Evolutionary conservation across 306 rosid genomes (phyloP).

Genomic region (Rosa chinensis): DNA sequence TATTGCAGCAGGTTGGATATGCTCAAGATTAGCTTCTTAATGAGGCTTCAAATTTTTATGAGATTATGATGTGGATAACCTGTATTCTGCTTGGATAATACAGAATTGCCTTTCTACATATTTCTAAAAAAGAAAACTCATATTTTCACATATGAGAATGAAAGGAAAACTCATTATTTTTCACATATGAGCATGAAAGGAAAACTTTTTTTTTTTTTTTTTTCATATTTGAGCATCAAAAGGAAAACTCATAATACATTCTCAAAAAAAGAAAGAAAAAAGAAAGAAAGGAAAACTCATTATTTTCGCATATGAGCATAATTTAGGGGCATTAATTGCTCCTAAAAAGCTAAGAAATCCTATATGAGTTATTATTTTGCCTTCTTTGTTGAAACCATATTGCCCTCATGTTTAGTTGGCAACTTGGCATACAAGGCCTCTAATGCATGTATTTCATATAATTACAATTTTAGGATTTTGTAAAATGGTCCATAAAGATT

Average conservation of each 20-base stretch:
- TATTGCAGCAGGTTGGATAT: neutral
- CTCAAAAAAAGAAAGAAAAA: no score
- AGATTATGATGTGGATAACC: neutral
- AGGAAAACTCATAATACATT: no score
- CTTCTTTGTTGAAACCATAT: neutral
- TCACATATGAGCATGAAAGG: neutral
- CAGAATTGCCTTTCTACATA: neutral
- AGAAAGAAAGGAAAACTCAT: no score
- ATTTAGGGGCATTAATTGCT: neutral
- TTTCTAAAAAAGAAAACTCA: neutral
- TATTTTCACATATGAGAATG: neutral
- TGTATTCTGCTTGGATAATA: neutral
- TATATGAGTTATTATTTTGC: neutral
- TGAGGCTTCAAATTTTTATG: neutral
- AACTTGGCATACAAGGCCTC: neutral
- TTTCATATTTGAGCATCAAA: neutral
- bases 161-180: neutral
- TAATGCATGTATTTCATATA: no score
- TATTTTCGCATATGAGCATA: neutral
- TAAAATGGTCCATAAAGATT: neutral
- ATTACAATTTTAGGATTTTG: neutral
- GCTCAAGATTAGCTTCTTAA: neutral
- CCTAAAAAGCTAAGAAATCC: neutral
- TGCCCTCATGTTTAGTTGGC: neutral
- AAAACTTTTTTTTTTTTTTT: neutral